A percentile compares a stretch with the other conserved stretches of the same genome.
Evolutionary conservation across 768 basidiomycete genomes (phyloP).

Genomic region (Mycena venus): DNA sequence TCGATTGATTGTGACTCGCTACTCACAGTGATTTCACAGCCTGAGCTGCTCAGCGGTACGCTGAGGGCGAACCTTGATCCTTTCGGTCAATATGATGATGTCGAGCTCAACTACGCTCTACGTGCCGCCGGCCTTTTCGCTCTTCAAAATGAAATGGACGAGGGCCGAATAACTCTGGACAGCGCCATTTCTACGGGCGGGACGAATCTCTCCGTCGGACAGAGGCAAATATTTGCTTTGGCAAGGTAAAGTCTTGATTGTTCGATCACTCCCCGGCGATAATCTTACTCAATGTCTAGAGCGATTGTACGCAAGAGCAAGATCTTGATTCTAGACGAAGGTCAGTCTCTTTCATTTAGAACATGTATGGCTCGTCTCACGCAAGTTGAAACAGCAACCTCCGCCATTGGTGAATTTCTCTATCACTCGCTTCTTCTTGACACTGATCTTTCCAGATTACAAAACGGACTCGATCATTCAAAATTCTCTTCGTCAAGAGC

Average conservation of each 20-base stretch:
- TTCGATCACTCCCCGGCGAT: background rate
- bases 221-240: constrained; percentile 62
- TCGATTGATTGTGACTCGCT: background rate
- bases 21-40: constrained; percentile 35
- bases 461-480: constrained; percentile 61
- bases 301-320: constrained; percentile 34
- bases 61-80: constrained; percentile 63
- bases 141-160: constrained; percentile 50
- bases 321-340: constrained; percentile 35
- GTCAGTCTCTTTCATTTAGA: background rate
- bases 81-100: constrained; percentile 59
- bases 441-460: constrained; percentile 44
- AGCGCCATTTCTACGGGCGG: constrained; percentile 21
- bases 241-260: constrained; percentile 34
- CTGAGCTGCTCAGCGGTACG: constrained; percentile 55
- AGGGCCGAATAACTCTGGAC: constrained; percentile 36
- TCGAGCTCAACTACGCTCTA: constrained; percentile 50
- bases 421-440: constrained; percentile 30
- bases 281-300: background rate
- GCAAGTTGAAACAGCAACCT: background rate
- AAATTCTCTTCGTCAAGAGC: constrained; percentile 44
- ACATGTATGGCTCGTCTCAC: background rate
- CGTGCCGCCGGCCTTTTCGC: constrained; percentile 49
- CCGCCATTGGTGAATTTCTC: constrained; percentile 1
- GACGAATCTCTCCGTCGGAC: constrained; percentile 54